Percentiles rank a stretch among this genome's conserved stretches.
Evolutionary conservation across 306 rosid genomes (phyloP).

Genomic region (Sindora glabra): DNA sequence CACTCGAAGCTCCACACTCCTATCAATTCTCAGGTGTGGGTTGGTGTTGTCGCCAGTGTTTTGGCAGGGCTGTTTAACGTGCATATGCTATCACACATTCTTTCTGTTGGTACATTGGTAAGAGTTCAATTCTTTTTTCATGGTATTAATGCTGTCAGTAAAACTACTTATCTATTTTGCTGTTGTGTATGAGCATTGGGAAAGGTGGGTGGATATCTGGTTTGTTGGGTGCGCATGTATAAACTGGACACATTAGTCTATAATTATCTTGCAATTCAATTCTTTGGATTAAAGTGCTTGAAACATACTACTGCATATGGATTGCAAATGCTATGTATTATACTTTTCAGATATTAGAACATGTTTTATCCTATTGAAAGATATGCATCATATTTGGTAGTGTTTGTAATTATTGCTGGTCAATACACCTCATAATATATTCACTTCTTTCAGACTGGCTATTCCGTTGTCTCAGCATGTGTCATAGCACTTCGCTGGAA

Average conservation of each 20-base stretch:
- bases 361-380: background rate
- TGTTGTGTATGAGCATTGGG: background rate
- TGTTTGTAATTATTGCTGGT: background rate
- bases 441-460: slow-evolving; percentile 80
- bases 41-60: slow-evolving; percentile 70
- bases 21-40: slow-evolving; percentile 87
- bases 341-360: background rate
- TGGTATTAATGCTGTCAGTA: slow-evolving; percentile 1
- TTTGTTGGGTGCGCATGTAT: background rate
- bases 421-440: slow-evolving; percentile 11
- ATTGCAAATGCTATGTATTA: background rate
- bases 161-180: background rate
- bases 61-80: slow-evolving; percentile 84
- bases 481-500: slow-evolving; percentile 85
- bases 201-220: background rate
- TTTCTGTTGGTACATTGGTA: slow-evolving; percentile 97
- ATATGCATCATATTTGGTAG: background rate
- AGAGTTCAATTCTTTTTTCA: slow-evolving; percentile 19
- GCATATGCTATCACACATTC: slow-evolving; percentile 73
- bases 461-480: slow-evolving; percentile 93
- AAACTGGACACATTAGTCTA: background rate
- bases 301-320: background rate
- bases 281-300: background rate
- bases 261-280: background rate
- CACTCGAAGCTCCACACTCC: slow-evolving; percentile 74